Evolutionary conservation across 495 filamentous ascomycete species (phyloP), one percentile per base, ranked within the genome.

Genomic region (Cryomyces minteri): DNA sequence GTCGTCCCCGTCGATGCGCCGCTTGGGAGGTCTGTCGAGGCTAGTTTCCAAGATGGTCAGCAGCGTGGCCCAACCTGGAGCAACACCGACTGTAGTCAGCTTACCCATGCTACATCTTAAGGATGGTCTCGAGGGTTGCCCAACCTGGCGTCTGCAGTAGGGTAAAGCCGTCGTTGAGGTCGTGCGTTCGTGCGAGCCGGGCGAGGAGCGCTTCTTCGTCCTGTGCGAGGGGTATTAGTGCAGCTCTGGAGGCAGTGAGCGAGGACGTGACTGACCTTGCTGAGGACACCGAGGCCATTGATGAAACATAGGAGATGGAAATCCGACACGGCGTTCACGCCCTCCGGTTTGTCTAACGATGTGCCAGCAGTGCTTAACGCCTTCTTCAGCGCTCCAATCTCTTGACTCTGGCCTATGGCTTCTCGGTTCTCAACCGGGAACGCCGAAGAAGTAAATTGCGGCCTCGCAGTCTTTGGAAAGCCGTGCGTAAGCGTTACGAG

Each of bases 401-500:
- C 82, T 60, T 96, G 92, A 39, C 72, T 76, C 57, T 85, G 75
- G 28, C 90, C 90, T 39, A 93, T 73, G 11, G 75, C 64, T 56
- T 92, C 84, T 43, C 90, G 75, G 54, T 96, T 94, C 57, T 87
- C 90, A 57, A 94, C 80, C 7, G 88, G 79, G 61, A 95, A 99
- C 11, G 67, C 70, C 49, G 68, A 64, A 43, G 72, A 68, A 14
- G 56, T 72, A 63, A 96, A 96, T 10, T 78, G 47, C 5, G 87
- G 85, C 31, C 72, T 75, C 5, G 83, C 69, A 31, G 79, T 67
- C 38, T 76, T 86, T 0, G 92, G 92, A 65, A 96, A 95, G 37
- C 92, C 90, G 57, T 99, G 88, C 6, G 90, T 99, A 38, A 99
- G 72, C 5, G 90, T 95, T 44, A 95, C 84, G 31, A 95, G 76